A percentile compares a stretch with the other conserved stretches of the same genome.
phyloP scores from a whole-genome alignment of 768 basidiomycete species.

The Brasilioporus rufonigricans region DNA sequence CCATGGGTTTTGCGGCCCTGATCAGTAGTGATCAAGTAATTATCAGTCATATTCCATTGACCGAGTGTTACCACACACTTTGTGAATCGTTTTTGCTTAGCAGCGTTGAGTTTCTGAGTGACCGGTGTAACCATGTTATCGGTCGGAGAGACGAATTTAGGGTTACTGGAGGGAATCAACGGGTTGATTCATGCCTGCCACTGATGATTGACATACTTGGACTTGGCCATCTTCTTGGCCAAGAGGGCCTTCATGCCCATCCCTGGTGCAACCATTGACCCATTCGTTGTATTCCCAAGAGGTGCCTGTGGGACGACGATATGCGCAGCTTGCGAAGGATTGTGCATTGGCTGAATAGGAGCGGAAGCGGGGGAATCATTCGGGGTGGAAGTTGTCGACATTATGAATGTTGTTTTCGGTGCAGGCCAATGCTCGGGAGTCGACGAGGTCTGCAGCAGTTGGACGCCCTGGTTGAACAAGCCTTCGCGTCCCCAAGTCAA shows the following conservation, averaged over 20 bases:
- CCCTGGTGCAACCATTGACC: conserved; percentile 54
- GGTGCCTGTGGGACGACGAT: conserved; percentile 79
- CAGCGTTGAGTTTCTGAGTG: conserved; percentile 87
- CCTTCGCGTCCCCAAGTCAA: conserved; percentile 24
- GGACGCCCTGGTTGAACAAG: conserved; percentile 1
- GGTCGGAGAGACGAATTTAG: conserved; percentile 87
- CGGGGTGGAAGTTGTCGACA: conserved; percentile 56
- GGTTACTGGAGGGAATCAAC: conserved; percentile 56
- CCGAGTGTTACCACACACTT: conserved; percentile 55
- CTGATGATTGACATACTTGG: conserved; percentile 53
- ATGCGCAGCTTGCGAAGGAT: conserved; percentile 77
- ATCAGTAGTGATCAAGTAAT: background rate
- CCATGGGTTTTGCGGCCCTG: conserved; percentile 60
- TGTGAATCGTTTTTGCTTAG: conserved; percentile 89
- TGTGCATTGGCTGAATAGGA: conserved; percentile 81
- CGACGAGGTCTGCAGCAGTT: background rate
- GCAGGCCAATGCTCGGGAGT: background rate
- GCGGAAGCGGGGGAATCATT: conserved; percentile 61
- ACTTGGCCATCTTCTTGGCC: conserved; percentile 91
- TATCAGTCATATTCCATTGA: conserved; percentile 6
- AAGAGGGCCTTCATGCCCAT: conserved; percentile 91
- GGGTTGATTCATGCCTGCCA: background rate
- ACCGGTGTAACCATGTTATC: conserved; percentile 94
- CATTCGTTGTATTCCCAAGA: conserved; percentile 62
- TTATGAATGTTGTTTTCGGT: conserved; percentile 33